Evolutionary conservation across 306 rosid genomes (phyloP), one percentile per base, ranked within the genome.

Genomic region (Cyclanthera cordifolia): DNA sequence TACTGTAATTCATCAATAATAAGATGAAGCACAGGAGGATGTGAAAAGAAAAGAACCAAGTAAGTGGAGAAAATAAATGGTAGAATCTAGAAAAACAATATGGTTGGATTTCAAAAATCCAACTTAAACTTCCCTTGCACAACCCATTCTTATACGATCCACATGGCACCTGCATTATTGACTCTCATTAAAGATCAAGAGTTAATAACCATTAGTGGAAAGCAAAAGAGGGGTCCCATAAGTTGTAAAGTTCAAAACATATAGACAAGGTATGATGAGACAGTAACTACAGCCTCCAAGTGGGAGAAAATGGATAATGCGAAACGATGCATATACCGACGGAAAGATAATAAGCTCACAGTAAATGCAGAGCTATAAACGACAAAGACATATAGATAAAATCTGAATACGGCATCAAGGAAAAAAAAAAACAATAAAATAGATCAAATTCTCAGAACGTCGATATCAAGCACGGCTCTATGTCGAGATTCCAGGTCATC

Each of bases 401-500:
- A 24, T 24, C 54, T 11, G 20, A 21, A 64, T 41, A 21, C 14
- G 11, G 53, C 19, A 34, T 34, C 32, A 43, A 63, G 13, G 19
- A 23, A 12, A 64, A 34, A 32, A 34, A 32, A 34, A 64, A 21
- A 63, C 52, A 46, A 63, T 63, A 45, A 43, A 41, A 64, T 41
- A 64, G 37, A 63, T 65, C 70, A 65, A 12, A 66, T 39, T 66
- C 70, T 24, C 14, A 15, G 10, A 14, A 66, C 70, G 70, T 66
- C 70, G 43, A 46, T 14, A 66, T 66, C 70, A 43, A 66, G 53
- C 54, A 66, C 70, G 27, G 70, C 70, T 23, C 14, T 45, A 66
- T 45, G 54, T 66, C 54, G 23, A 66, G 54, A 66, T 66, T 66
- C 70, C 70, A 66, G 70, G 54, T 66, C 70, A 46, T 66, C 54